A percentile compares a stretch with the other conserved stretches of the same genome.
Conservation (phyloP, 805 yeast species). For the Scheffersomyces spartinae region DNA sequence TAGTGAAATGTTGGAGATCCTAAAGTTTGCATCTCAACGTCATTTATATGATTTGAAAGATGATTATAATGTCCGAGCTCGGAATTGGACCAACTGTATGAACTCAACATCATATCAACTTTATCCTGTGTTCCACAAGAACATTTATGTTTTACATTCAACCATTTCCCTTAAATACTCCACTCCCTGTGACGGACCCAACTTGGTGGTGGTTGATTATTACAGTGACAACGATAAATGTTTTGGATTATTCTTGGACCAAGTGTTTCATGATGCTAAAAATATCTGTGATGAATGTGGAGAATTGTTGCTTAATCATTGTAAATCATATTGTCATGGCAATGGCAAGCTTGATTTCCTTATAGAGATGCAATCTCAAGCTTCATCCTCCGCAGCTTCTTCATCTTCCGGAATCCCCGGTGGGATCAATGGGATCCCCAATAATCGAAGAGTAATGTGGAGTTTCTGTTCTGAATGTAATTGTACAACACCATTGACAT, state of each 20-base stretch:
- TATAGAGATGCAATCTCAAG: constrained; percentile 38
- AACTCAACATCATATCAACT: constrained; percentile 25
- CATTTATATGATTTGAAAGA: constrained; percentile 17
- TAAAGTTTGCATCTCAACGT: constrained; percentile 24
- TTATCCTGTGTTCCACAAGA: constrained; percentile 53
- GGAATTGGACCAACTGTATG: constrained; percentile 32
- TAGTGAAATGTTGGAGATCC: constrained; percentile 22
- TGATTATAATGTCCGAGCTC: constrained; percentile 24
- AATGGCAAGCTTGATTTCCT: constrained; percentile 69
- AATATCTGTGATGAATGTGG: constrained; percentile 76
- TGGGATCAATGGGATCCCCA: constrained; percentile 27
- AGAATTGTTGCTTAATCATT: constrained; percentile 57
- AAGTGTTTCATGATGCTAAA: constrained; percentile 54
- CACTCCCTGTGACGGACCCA: constrained; percentile 91
- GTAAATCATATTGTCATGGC: constrained; percentile 82
- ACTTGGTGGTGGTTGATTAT: constrained; percentile 68
- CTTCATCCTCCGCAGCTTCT: no score
- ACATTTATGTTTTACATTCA: constrained; percentile 66
- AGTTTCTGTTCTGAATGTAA: constrained; percentile 78
- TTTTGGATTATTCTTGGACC: constrained; percentile 81
- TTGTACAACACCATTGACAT: constrained; percentile 60
- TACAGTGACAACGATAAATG: constrained; percentile 88
- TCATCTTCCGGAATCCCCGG: constrained; percentile 2
- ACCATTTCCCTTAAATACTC: constrained; percentile 75
- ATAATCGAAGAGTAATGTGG: constrained; percentile 78